Base-by-base conservation (phyloP, 371 early-diverging fungal genomes). In the Fennellomyces sp. region DNA sequence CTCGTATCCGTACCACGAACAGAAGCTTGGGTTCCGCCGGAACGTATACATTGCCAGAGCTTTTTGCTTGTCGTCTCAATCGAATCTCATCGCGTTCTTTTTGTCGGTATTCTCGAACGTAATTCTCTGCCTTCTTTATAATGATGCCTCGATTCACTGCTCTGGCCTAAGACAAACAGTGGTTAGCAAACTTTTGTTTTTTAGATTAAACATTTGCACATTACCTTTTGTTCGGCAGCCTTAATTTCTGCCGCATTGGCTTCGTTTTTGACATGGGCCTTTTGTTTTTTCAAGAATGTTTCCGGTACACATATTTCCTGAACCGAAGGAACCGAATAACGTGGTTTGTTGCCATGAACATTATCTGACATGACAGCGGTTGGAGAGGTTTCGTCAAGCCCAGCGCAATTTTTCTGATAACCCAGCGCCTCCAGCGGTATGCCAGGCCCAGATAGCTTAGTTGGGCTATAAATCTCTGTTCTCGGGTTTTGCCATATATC, bases 91-190 rank as follows among this genome's bases (percentile, higher is more conserved):
- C 89, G 36, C 86, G 80, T 85, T 97, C 97, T 66, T 81, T 81
- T 66, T 85, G 77, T 60, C 88, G 85, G 89, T 97, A 97, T 86
- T 98, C 98, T 79, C 92, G 90, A 62, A 92, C 89, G 81, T 97
- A 92, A 76, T 92, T 84, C 80, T 97, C 96, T 39, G 98, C 98
- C 57, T 95, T 94, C 87, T 96, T 96, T 88, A 96, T 95, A 81
- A 96, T 93, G 63, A 91, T 90, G 73, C 89, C 80, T 72, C 94
- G 92, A 81, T 91, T 88, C 52, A 76, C 71, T 65, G 79, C 79
- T 79, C 75, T 82, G 58, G 82, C 85, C 93, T 93, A 58, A 11
- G 26, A 25, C 21, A 48, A 48, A 4, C 3, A 26, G n/a, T 7
- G 48, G 26, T 0, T 12, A 13, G 26, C 38, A n/a, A 12, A 6